Evolutionary conservation across 495 filamentous ascomycete genomes (phyloP), one percentile per base, ranked within the genome.

Genomic region (Trichoderma parareesei): DNA sequence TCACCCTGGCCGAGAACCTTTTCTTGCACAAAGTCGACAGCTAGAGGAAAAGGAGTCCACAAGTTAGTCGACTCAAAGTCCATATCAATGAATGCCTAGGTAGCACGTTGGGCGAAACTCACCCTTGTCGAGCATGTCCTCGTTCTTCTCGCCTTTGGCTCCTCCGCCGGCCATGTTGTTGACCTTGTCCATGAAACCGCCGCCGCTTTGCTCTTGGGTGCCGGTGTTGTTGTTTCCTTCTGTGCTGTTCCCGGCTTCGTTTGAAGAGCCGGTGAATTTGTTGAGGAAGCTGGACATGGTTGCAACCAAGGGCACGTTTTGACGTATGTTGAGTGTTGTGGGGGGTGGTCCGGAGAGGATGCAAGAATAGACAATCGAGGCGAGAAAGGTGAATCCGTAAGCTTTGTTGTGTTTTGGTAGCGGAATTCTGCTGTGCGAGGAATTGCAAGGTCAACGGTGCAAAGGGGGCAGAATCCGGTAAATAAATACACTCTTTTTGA

Each of bases 21-120:
- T 70, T 90, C 82, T 70, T 91, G 88, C 5, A 88, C 78, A 65
- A 79, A 78, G 70, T 91, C 88, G 72, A 91, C 74, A 14, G 81
- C 88, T 90, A 68, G 37, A 48, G 35, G 13, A 27, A 55, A 41
- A 11, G 60, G 20, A 38, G 20, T 43, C 33, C 60, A 5, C 1
- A 59, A 13, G 7, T 27, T 9, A 14, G 53, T 27, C 3, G n/a
- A 55, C 7, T 13, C 35, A 33, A 2, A 27, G 27, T n/a, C 27
- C 2, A 27, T 2, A 27, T 27, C 27, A 27, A n/a, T n/a, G n/a
- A n/a, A n/a, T n/a, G n/a, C n/a, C 27, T n/a, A 20, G 7, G 16
- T 65, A 62, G 35, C 70, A 85, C n/a, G 10, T 33, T 18, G 8
- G 0, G 4, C 11, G 1, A 8, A 57, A 37, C 20, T 18, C 2